Base-by-base conservation (phyloP, 345 rosid species). In the Eucalyptus albens region DNA sequence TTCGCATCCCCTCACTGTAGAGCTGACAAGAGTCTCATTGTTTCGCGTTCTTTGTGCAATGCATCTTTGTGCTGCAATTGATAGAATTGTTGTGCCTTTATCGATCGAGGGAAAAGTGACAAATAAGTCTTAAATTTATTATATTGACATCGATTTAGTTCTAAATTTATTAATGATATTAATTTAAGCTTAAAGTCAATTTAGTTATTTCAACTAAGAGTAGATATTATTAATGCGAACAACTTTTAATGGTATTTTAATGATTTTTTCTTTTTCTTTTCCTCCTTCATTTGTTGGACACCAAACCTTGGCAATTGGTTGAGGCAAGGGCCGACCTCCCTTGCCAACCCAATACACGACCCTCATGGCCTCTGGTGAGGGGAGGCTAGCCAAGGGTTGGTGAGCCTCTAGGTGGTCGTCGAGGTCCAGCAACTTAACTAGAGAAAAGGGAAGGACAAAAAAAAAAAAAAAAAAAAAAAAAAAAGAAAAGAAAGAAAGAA, bases 281-380 rank as follows among this genome's bases (percentile, higher is more conserved):
- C 22, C 4, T 53, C 26, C 10, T 8, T 8, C 26, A 0, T 53
- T 0, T 3, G 0, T 0, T 19, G 0, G 22, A 53, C 10, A 17
- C 10, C 2, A 0, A 2, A 53, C 10, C 56, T 53, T 8, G 24
- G 56, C 56, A 7, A 53, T 0, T 0, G 0, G 2, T 5, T 0
- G 0, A 53, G 59, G 11, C 0, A 5, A 53, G 59, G 24, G 24
- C 24, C 9, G 11, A 53, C 59, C 59, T 53, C 26, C 59, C 59
- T 0, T 2, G 0, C 59, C 26, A 53, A 53, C 5, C 11, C 59
- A 53, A 4, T 4, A 0, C 26, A 53, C 0, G 0, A 2, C 59
- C 26, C 59, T 53, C 2, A 0, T 53, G 59, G 59, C 26, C 59
- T 53, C 0, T 53, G 0, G 24, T 9, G 2, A 53, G 26, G 11